phyloP scores from a whole-genome alignment of 2,329 filamentous ascomycete genomes.

The Diaporthe batatas region DNA sequence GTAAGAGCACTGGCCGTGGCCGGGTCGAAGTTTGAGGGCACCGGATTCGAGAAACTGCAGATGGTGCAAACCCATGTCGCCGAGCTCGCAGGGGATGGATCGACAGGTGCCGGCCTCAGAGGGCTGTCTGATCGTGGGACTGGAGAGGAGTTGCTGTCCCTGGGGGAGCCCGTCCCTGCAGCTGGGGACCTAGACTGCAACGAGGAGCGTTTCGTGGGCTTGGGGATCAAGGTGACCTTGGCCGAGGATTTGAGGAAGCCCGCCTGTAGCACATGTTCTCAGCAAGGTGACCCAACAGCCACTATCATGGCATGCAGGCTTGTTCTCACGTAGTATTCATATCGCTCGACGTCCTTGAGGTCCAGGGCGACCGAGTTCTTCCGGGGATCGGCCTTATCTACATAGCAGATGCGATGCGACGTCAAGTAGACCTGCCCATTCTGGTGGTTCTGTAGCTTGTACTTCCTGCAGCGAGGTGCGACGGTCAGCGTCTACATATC shows the following conservation, averaged over 20 bases:
- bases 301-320: neutral
- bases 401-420: conserved; percentile 94
- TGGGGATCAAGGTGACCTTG: conserved; percentile 91
- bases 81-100: conserved; percentile 64
- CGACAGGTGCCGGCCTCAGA: conserved; percentile 58
- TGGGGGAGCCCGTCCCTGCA: conserved; percentile 57
- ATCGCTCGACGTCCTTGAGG: conserved; percentile 89
- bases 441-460: conserved; percentile 93
- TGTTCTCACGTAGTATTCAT: conserved; percentile 83
- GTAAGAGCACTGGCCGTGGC: conserved; percentile 83
- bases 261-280: conserved; percentile 64
- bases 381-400: conserved; percentile 88
- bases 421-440: conserved; percentile 97
- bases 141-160: conserved; percentile 62
- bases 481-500: conserved; percentile 8
- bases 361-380: conserved; percentile 88
- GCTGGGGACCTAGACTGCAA: conserved; percentile 67
- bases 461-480: conserved; percentile 73
- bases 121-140: conserved; percentile 58
- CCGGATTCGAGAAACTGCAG: conserved; percentile 92
- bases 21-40: conserved; percentile 94
- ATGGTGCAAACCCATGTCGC: conserved; percentile 97
- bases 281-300: conserved; percentile 41
- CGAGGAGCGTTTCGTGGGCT: conserved; percentile 77
- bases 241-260: conserved; percentile 95